phyloP scores from a whole-genome alignment of 176 grass and related monocot genomes.

The Carex cristatella region DNA sequence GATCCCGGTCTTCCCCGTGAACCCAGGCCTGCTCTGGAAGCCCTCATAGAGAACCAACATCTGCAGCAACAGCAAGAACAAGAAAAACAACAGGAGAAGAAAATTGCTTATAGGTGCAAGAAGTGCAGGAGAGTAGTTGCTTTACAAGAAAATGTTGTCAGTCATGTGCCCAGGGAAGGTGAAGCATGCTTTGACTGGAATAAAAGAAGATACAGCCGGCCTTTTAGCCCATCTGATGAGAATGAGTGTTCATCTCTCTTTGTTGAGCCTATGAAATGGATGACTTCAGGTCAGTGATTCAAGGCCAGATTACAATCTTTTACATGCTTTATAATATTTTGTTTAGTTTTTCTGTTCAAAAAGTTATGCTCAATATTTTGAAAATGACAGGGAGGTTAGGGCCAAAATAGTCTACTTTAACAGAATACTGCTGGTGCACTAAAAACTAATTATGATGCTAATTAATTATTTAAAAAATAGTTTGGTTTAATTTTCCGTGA shows the following conservation, averaged over 20 bases:
- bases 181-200: conserved; percentile 81
- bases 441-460: neutral
- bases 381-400: neutral
- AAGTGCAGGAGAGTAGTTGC: conserved; percentile 81
- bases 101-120: conserved; percentile 71
- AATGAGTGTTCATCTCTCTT: conserved; percentile 78
- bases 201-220: conserved; percentile 32
- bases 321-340: neutral
- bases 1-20: conserved; percentile 54
- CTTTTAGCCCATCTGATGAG: conserved; percentile 39
- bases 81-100: neutral
- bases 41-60: conserved; percentile 8
- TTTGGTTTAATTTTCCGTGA: neutral
- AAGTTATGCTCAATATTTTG: neutral
- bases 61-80: neutral
- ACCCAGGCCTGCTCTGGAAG: conserved; percentile 25
- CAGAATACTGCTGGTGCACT: neutral
- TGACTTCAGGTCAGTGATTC: conserved; percentile 58
- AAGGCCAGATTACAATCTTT: neutral
- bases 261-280: conserved; percentile 94
- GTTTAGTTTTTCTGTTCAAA: neutral
- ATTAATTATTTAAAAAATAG: neutral
- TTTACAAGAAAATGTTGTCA: conserved; percentile 62
- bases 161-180: conserved; percentile 59
- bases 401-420: neutral